These are phyloP conservation scores for Myxozyma lipomycoides DNA, from an alignment of 805 yeast species.

Conservation along the genomic window DNA sequence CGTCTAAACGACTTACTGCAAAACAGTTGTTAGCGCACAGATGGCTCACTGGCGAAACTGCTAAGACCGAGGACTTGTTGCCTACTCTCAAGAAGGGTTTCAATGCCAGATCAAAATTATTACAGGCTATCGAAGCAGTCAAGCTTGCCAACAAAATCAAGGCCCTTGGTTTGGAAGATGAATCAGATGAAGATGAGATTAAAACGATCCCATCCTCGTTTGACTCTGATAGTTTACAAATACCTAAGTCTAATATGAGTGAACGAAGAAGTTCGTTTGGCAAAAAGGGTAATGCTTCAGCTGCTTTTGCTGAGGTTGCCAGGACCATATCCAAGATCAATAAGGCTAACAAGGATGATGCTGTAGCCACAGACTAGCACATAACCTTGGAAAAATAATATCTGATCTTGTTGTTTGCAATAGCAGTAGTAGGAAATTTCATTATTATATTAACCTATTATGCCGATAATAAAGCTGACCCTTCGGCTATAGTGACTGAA, in stretches of 20 bases:
- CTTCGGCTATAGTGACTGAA: neutral
- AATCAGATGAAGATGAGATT: conserved; percentile 46
- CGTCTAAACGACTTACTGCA: conserved; percentile 60
- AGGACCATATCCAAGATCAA: conserved; percentile 61
- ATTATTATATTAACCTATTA: no score
- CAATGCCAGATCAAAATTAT: conserved; percentile 77
- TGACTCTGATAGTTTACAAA: neutral
- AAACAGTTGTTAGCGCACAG: conserved; percentile 58
- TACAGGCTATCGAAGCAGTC: conserved; percentile 81
- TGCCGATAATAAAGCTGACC: neutral
- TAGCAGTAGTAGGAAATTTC: no score
- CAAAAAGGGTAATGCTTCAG: conserved; percentile 17
- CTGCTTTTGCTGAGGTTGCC: conserved; percentile 62
- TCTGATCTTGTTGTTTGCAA: no score
- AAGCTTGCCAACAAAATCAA: conserved; percentile 73
- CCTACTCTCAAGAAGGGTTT: conserved; percentile 77
- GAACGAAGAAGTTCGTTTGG: conserved; percentile 15
- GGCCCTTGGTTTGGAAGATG: conserved; percentile 54
- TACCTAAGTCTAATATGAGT: neutral
- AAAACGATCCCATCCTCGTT: neutral
- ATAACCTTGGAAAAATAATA: no score
- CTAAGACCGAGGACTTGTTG: conserved; percentile 58
- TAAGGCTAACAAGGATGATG: conserved; percentile 37
- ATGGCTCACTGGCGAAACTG: conserved; percentile 57
- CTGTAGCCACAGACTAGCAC: neutral